Conservation (phyloP, 176 grass and related monocot species). For the Rhynchospora pubera region DNA sequence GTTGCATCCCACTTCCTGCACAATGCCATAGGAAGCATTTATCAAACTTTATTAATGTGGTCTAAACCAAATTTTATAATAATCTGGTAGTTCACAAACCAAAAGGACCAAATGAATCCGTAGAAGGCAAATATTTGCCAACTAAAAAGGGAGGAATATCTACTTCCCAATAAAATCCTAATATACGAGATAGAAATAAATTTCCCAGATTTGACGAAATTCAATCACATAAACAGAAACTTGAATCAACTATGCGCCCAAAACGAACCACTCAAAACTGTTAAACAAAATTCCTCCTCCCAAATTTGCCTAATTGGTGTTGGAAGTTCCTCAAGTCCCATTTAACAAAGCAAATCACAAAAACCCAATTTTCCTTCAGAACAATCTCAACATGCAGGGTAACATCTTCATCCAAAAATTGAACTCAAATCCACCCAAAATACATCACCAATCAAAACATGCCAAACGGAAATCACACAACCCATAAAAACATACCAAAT, state of each 20-base stretch:
- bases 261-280: neutral
- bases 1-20: conserved; percentile 94
- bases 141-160: neutral
- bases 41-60: conserved; percentile 13
- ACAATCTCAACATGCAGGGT: neutral
- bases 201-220: neutral
- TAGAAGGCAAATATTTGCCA: neutral
- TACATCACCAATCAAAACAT: neutral
- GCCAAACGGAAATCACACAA: neutral
- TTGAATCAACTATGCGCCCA: neutral
- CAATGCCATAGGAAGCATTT: neutral
- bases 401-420: neutral
- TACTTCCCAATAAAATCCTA: neutral
- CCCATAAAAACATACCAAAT: neutral
- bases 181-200: too few species aligned
- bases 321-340: neutral
- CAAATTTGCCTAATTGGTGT: neutral
- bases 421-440: neutral
- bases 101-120: neutral
- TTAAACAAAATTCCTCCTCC: neutral
- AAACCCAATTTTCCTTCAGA: neutral
- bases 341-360: neutral
- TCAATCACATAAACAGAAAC: neutral
- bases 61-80: neutral
- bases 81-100: neutral